phyloP scores from a whole-genome alignment of 305 asterid genomes.

The Solanum hybrid region DNA sequence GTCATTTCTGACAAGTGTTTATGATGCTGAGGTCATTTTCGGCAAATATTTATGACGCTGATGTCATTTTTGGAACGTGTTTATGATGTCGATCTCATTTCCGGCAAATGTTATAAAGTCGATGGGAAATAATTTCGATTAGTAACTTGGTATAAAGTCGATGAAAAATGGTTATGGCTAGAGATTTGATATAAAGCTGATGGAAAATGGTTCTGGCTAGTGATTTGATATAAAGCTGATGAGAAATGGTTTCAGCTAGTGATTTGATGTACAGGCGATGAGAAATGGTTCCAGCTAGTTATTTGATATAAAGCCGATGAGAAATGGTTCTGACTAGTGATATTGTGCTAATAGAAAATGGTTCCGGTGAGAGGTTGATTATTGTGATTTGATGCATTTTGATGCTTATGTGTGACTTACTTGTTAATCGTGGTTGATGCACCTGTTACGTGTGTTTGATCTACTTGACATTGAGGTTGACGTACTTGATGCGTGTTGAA shows the following conservation, averaged over 20 bases:
- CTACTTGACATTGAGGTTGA: background rate
- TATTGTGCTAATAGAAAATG: background rate
- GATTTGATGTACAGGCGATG: background rate
- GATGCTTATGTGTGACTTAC: background rate
- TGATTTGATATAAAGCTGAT: background rate
- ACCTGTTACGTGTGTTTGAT: background rate
- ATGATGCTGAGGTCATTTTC: background rate
- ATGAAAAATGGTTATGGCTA: rapidly evolving
- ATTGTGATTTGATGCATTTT: background rate
- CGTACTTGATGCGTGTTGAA: background rate
- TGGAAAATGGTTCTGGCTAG: background rate
- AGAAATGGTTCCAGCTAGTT: background rate
- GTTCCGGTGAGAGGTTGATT: background rate
- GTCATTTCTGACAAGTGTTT: background rate
- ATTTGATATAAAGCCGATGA: no score
- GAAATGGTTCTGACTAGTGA: background rate
- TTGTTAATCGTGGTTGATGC: background rate
- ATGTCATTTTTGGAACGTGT: no score
- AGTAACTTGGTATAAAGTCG: no score
- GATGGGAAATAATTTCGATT: background rate
- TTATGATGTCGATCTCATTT: background rate
- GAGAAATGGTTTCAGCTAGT: background rate
- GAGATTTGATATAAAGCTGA: background rate
- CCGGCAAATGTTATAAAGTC: background rate
- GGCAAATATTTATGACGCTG: background rate